A percentile compares a stretch with the other conserved stretches of the same genome.
Conservation (phyloP, 257 asterid genomes). For the Jasminum sambac region DNA sequence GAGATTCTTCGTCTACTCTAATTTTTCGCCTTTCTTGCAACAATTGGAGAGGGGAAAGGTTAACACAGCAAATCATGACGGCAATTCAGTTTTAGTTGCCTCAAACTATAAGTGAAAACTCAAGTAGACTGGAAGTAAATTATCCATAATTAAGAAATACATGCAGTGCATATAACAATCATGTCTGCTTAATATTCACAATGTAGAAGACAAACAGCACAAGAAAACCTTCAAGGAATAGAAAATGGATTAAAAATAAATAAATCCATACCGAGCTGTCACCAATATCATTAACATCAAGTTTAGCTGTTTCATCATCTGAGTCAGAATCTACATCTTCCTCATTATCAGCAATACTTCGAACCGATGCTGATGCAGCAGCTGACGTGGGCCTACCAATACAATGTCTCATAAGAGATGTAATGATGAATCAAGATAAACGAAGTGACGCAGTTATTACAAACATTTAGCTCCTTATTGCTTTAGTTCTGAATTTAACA, state of each 20-base stretch:
- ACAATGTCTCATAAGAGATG: conserved; percentile 15
- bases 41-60: not conserved
- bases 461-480: not conserved
- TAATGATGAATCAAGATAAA: not conserved
- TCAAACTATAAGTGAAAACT: not conserved
- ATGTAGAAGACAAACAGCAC: not conserved
- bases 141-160: not conserved
- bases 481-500: conserved; percentile 7
- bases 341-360: conserved; percentile 68
- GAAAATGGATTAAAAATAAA: conserved; percentile 19
- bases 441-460: not conserved
- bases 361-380: conserved; percentile 75
- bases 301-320: conserved; percentile 66
- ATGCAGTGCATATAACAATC: not conserved
- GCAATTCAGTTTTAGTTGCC: not conserved
- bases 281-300: conserved; percentile 49
- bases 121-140: not conserved
- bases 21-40: not conserved
- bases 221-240: conserved; percentile 16
- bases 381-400: conserved; percentile 71
- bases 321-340: conserved; percentile 81
- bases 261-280: conserved; percentile 65
- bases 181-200: not conserved
- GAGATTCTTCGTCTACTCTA: not conserved
- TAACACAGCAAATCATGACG: not conserved